Evolutionary conservation across 1,139 yeast genomes (phyloP).

Genomic region (Candida tropicalis): DNA sequence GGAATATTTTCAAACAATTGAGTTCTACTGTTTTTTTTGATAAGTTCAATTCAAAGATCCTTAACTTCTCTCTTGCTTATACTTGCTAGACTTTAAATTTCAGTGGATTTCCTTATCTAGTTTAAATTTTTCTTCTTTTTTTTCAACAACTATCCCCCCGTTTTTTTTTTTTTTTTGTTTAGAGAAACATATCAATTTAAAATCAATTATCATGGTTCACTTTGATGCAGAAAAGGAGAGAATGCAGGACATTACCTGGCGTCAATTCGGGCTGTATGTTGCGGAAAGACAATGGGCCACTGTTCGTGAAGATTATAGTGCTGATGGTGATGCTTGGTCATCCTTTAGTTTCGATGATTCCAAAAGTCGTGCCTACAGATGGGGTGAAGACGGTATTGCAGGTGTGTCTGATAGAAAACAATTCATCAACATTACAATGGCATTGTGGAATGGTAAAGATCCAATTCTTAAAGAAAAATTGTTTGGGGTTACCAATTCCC

Average conservation of each 20-base stretch:
- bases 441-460: conserved; percentile 92
- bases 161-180: background rate
- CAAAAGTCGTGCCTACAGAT: conserved; percentile 78
- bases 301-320: conserved; percentile 89
- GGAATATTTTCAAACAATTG: no score
- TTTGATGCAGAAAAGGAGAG: conserved; percentile 69
- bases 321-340: conserved; percentile 90
- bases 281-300: conserved; percentile 96
- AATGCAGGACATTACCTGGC: conserved; percentile 69
- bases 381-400: conserved; percentile 98
- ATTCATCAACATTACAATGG: conserved; percentile 72
- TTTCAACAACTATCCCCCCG: background rate
- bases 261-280: conserved; percentile 91
- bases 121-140: background rate
- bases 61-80: background rate
- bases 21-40: no score
- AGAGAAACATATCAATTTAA: background rate
- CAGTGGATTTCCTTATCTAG: background rate
- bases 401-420: conserved; percentile 91
- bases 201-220: conserved; percentile 14
- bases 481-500: conserved; percentile 89
- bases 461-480: conserved; percentile 83
- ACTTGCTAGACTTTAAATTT: background rate
- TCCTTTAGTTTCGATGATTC: conserved; percentile 90
- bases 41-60: no score